Evolutionary conservation across 2,329 filamentous ascomycete genomes (phyloP), one percentile per base, ranked within the genome.

Genomic region (Cadophora luteo-olivacea): DNA sequence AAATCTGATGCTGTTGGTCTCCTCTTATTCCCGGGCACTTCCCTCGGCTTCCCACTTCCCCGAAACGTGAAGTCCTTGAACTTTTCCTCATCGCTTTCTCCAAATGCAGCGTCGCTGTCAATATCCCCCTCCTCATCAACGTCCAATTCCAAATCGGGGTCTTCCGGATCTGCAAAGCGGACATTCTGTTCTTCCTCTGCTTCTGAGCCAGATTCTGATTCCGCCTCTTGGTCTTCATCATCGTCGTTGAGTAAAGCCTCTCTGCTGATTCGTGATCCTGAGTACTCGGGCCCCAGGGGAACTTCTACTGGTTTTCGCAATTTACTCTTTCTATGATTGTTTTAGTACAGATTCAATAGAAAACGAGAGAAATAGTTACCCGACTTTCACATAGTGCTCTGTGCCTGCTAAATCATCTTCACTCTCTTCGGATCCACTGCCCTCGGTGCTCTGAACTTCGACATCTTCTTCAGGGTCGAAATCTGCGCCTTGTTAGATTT

Each of bases 381-480:
- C 91, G 38, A 97, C 92, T 64, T 86, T 81, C 54, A 92, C 86
- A 78, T 98, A 98, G 78, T 98, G 95, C 75, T 97, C 95, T 38
- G 94, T 91, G 24, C 91, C 93, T 12, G 85, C 84, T 69, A 86
- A 81, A 12, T 78, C 82, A 73, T 85, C 84, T 33, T 85, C 82
- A 5, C 84, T 87, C 62, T 83, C 85, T 16, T 80, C 79, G 54
- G 79, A 84, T 54, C 82, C 83, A 58, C 86, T 87, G 48, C 73
- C 74, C 33, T 76, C 73, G 60, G 73, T 77, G 14, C 65, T 66
- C 60, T 73, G 69, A 24, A 68, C 69, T 25, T 69, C 72, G 55
- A 57, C 64, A 67, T 78, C 75, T 72, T 76, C 77, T 69, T 81
- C 80, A 7, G 80, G 79, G 69, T 81, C 80, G 68, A 80, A 80